Base-by-base conservation (phyloP, 2,329 filamentous ascomycete genomes). In the Tolypocladium cylindrosporum region DNA sequence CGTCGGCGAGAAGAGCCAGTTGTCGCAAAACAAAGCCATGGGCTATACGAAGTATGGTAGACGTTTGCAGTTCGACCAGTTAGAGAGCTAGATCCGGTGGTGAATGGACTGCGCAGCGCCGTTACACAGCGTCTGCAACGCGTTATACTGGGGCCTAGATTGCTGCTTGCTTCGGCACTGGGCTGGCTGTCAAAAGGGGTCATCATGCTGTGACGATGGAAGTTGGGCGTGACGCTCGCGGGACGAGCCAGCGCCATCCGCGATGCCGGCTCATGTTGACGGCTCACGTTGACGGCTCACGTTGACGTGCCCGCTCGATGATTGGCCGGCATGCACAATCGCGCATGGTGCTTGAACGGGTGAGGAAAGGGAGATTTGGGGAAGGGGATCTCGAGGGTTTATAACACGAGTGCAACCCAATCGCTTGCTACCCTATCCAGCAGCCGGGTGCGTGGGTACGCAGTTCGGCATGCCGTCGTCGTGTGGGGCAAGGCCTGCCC, bases 61-160 rank as follows among this genome's bases (percentile, higher is more conserved):
- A 36, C 31, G 19, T 31, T 36, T 50, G 45, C 54, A 34, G 52
- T 55, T 55, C 54, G 57, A 56, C 59, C 57, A 62, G 50, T 61
- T 59, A 62, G 59, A 62, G 54, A 59, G 54, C 40, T 56, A 57
- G 59, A 55, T 31, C 43, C 14, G 40, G 59, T 19, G 40, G 51
- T 61, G 50, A 55, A 61, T 58, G 55, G 48, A 57, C 53, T 55
- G 39, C 57, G 41, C 55, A 36, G 52, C 51, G 24, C 41, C 40
- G 61, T 50, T 51, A 58, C 57, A 55, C 58, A 48, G 54, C 56
- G 53, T 56, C 57, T 58, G 57, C 60, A 55, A 59, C 51, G 40
- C 42, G 48, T 10, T 37, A 34, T 56, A 55, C 54, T 45, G 54
- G 42, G 54, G 40, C 24, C 48, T 31, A 31, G 11, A 8, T 24